A percentile compares a stretch with the other conserved stretches of the same genome.
Evolutionary conservation across 1,139 yeast species (phyloP).

Genomic region (Suhomyces choctaworum): DNA sequence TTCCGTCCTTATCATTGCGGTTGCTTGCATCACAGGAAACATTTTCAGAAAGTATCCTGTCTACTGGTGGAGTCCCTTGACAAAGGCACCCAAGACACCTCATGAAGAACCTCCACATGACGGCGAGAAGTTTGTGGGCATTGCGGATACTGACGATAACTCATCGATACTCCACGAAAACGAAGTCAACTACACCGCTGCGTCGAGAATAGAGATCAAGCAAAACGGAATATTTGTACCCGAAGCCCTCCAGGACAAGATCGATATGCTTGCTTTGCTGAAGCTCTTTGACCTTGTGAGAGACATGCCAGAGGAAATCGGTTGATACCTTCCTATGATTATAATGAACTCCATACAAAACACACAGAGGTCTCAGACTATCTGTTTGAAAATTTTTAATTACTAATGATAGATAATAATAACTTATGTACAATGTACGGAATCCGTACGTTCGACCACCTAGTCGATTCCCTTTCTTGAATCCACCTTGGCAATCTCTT

Average conservation of each 20-base stretch:
- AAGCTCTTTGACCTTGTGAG: slow-evolving; percentile 3
- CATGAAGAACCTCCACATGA: too few species aligned
- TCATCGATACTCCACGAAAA: not conserved
- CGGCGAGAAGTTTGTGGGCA: slow-evolving; percentile 1
- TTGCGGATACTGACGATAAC: slow-evolving; percentile 3
- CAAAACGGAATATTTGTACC: slow-evolving; percentile 27
- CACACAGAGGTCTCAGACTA: too few species aligned
- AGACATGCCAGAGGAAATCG: slow-evolving; percentile 5
- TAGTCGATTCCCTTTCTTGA: not conserved
- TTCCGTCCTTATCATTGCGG: slow-evolving; percentile 49
- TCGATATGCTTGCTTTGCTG: slow-evolving; percentile 31
- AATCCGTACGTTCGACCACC: not conserved
- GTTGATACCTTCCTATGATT: not conserved
- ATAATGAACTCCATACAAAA: too few species aligned
- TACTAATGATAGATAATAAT: too few species aligned
- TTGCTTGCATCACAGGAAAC: slow-evolving; percentile 60
- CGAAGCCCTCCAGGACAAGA: slow-evolving; percentile 22
- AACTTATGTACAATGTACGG: too few species aligned
- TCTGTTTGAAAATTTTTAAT: too few species aligned
- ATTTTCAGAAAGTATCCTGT: slow-evolving; percentile 55
- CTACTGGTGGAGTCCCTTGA: slow-evolving; percentile 62
- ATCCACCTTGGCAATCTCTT: slow-evolving; percentile 37
- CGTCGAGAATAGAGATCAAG: slow-evolving; percentile 21
- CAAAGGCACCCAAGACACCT: slow-evolving; percentile 6
- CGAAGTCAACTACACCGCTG: slow-evolving; percentile 13